Percentiles rank a stretch among this genome's conserved stretches.
Conservation (phyloP, 2,329 filamentous ascomycete species). For the Neoscytalidium dimidiatum region DNA sequence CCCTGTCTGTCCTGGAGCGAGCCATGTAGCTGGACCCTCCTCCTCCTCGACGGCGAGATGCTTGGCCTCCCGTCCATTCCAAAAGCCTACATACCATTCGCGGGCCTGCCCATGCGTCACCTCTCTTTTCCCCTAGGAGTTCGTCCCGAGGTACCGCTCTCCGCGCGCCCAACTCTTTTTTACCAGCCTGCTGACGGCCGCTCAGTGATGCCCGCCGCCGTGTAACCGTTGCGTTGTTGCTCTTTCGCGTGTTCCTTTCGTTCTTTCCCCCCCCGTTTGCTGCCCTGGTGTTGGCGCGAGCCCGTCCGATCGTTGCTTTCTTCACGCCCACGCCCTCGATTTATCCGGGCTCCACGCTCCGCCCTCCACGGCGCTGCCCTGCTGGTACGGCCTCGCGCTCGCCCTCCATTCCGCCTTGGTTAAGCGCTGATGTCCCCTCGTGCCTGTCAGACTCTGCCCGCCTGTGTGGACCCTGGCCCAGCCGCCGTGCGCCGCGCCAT, state of each 20-base stretch:
- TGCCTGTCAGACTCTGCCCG: conserved; percentile 35
- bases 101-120: conserved; percentile 36
- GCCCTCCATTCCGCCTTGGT: conserved; percentile 34
- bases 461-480: conserved; percentile 36
- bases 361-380: conserved; percentile 27
- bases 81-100: conserved; percentile 39
- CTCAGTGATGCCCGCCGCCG: conserved; percentile 13
- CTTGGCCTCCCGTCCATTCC: conserved; percentile 32
- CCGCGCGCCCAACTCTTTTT: background rate
- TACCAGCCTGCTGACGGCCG: background rate
- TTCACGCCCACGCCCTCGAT: conserved; percentile 33
- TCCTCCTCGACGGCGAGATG: conserved; percentile 10
- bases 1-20: conserved; percentile 27
- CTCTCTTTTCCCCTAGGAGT: conserved; percentile 32
- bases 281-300: conserved; percentile 38
- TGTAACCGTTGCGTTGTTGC: conserved; percentile 31
- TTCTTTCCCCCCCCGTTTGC: conserved; percentile 40
- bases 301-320: conserved; percentile 32
- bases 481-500: conserved; percentile 30
- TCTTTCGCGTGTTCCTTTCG: conserved; percentile 35
- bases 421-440: conserved; percentile 40
- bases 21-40: conserved; percentile 17
- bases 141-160: conserved; percentile 43
- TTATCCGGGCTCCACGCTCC: conserved; percentile 42
- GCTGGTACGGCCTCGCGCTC: conserved; percentile 41